phyloP scores from a whole-genome alignment of 306 rosid species.

The Rosa rugosa region DNA sequence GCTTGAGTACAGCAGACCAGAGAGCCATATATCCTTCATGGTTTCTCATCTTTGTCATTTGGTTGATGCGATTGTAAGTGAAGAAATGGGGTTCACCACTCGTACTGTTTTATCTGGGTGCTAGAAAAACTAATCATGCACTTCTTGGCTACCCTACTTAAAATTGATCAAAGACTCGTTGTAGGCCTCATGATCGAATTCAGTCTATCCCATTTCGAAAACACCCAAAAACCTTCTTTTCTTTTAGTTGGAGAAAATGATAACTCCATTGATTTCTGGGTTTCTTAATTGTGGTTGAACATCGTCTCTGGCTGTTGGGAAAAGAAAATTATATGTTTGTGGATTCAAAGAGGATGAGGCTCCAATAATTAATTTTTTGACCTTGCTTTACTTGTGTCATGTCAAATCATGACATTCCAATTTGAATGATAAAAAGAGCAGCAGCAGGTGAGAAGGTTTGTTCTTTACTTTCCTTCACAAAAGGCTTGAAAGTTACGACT shows the following conservation, averaged over 20 bases:
- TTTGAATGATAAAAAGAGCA: slow-evolving; percentile 17
- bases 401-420: slow-evolving; percentile 47
- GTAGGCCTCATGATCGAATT: not conserved
- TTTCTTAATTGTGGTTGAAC: slow-evolving; percentile 22
- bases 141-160: not conserved
- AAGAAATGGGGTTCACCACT: slow-evolving; percentile 8
- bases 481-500: slow-evolving; percentile 28
- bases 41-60: not conserved
- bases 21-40: not conserved
- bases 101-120: not conserved
- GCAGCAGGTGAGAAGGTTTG: not conserved
- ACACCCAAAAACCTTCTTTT: not conserved
- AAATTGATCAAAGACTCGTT: not conserved
- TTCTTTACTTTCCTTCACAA: not conserved
- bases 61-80: not conserved
- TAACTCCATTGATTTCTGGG: slow-evolving; percentile 3
- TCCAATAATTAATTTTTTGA: slow-evolving; percentile 26
- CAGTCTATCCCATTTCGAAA: not conserved
- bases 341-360: slow-evolving; percentile 21
- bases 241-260: not conserved
- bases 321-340: slow-evolving; percentile 13
- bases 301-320: not conserved
- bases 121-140: not conserved
- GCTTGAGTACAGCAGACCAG: not conserved
- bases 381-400: slow-evolving; percentile 16